Evolutionary conservation across 495 filamentous ascomycete species (phyloP).

Genomic region (Neurospora terricola): DNA sequence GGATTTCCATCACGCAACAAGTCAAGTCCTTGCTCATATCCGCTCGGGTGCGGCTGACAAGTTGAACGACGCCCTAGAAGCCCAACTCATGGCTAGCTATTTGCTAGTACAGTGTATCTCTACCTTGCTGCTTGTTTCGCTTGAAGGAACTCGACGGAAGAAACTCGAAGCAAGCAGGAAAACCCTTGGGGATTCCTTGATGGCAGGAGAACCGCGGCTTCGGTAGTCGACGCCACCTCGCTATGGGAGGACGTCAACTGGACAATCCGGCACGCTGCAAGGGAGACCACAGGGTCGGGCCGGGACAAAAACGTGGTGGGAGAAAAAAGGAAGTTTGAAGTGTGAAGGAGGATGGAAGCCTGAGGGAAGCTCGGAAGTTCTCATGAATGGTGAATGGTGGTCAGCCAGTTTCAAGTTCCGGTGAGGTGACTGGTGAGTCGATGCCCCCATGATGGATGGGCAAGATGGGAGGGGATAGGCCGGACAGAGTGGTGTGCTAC

Average conservation of each 20-base stretch:
- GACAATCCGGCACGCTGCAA: neutral
- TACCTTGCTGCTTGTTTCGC: neutral
- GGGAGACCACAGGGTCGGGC: neutral
- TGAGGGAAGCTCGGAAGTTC: neutral
- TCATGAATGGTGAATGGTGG: neutral
- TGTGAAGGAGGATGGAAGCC: neutral
- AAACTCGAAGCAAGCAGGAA: neutral
- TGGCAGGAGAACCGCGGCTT: neutral
- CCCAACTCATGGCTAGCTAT: neutral
- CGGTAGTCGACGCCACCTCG: neutral
- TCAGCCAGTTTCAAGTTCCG: neutral
- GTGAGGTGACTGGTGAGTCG: constrained; percentile 2
- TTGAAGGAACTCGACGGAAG: neutral
- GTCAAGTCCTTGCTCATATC: neutral
- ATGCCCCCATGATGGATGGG: neutral
- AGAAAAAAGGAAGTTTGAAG: neutral
- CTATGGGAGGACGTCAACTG: neutral
- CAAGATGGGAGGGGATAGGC: neutral
- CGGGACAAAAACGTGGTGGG: neutral
- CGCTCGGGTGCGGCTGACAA: neutral
- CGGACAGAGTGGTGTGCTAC: neutral
- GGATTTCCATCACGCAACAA: neutral
- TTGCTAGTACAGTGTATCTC: neutral
- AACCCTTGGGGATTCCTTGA: neutral
- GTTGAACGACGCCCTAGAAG: neutral